Conservation (phyloP, 2,329 filamentous ascomycete genomes). For the Endoconidiophora polonica region DNA sequence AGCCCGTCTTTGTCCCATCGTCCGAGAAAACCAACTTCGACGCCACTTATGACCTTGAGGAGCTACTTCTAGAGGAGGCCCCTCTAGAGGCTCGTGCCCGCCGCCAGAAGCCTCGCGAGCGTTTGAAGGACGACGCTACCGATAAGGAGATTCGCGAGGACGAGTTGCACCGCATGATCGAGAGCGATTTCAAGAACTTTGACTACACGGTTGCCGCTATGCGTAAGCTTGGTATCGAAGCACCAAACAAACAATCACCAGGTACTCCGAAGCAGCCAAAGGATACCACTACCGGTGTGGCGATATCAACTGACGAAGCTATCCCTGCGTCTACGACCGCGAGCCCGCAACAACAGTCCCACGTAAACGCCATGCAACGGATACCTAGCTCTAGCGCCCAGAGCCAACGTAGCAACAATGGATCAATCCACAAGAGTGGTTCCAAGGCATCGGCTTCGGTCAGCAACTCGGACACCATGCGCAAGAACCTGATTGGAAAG, state of each 20-base stretch:
- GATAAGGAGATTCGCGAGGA: conserved; percentile 90
- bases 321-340: conserved; percentile 22
- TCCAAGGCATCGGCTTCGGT: background rate
- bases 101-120: conserved; percentile 82
- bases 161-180: conserved; percentile 85
- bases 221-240: conserved; percentile 10
- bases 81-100: conserved; percentile 83
- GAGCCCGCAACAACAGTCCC: conserved; percentile 1
- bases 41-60: conserved; percentile 92
- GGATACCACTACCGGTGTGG: conserved; percentile 15
- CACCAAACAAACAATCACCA: background rate
- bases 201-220: conserved; percentile 75
- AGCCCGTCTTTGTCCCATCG: conserved; percentile 82
- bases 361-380: conserved; percentile 5
- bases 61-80: conserved; percentile 82
- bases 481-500: conserved; percentile 22
- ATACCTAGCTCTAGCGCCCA: conserved; percentile 6
- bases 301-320: conserved; percentile 35
- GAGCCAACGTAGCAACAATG: conserved; percentile 10
- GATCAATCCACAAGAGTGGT: background rate
- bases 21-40: conserved; percentile 99
- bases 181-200: conserved; percentile 84
- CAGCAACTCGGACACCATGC: conserved; percentile 7
- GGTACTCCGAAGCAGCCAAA: background rate
- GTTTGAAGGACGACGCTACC: conserved; percentile 83